Base-by-base conservation (phyloP, 345 rosid species). In the Linum lewisii region DNA sequence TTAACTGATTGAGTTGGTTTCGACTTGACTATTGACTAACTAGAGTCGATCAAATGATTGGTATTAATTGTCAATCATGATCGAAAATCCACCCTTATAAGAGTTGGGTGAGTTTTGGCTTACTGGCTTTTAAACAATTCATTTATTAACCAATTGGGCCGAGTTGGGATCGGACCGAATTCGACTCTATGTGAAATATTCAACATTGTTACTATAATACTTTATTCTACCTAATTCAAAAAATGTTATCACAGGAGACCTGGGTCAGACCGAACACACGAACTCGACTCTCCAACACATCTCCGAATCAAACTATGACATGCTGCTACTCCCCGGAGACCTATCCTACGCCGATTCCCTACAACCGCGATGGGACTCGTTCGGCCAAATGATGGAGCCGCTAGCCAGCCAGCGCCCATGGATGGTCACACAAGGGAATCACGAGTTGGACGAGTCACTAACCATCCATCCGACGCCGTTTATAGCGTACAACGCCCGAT, bases 351-450 rank as follows among this genome's bases (percentile, higher is more conserved):
- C 95, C 8, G 81, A 90, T 67, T 0, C 1, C 0, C 0, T 22
- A 4, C 97, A 87, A 70, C 56, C 69, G 0, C 18, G 61, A 3
- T 90, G 97, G 95, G 97, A 90, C 69, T 75, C 86, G 19, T 87
- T 81, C 18, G 95, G 95, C 34, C 77, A 72, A 19, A 56, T 85
- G 54, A 83, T 91, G n/a, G 91, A 87, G 71, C 98, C 95, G 42
- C 60, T 85, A 63, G 90, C 96, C 2, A 84, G 96, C 78, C 78
- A 70, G 47, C 63, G 88, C 21, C 96, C 96, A 0, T 87, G 94
- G 96, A 85, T 87, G 98, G 92, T 87, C 25, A 91, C 92, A 4
- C 82, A 85, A 52, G 96, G 98, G 22, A 91, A 91, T 77, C 98
- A 88, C 61, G 95, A 91, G 62, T 6, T 81, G 10, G 96, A 91